Base-by-base conservation (phyloP, 2,329 filamentous ascomycete genomes). In the Colletotrichum cordylinicola region DNA sequence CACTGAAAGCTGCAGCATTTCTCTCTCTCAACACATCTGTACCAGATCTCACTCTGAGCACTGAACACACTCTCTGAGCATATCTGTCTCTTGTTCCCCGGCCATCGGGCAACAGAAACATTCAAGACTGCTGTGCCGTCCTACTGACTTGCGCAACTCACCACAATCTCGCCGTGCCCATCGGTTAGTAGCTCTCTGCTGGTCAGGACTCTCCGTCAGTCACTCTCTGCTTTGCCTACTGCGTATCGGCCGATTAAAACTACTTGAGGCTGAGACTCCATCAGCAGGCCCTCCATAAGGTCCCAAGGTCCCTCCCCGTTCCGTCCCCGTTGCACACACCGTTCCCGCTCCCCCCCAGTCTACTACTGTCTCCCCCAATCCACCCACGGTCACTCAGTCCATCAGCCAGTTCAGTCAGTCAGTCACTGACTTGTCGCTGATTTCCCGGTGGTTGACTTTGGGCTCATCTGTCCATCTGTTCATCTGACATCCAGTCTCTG, bases 261-360 rank as follows among this genome's bases (percentile, higher is more conserved):
- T 60, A 76, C 70, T 76, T 74, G 83, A 86, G 84, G 84, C 85
- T 86, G 83, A 85, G 84, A 82, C 81, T 67, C 81, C 81, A 85
- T 86, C 84, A 86, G 84, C 84, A 86, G 85, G 84, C 80, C 80
- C 79, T 76, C 70, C 74, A 73, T 65, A 69, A 76, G 74, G 74
- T 76, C 74, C 74, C 74, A 73, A 76, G 74, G 65, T 75, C 74
- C 70, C 70, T 74, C 74, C 69, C 69, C 69, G 69, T 52, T 24
- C 68, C 55, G 27, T 68, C 43, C 43, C 43, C 43, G 43, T 52
- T 52, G 43, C 43, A 52, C 43, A 48, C 43, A 52, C 43, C n/a
- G 43, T 52, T 52, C 43, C 56, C 55, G 48, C 29, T 66, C 64
- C 67, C 18, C 37, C 48, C 33, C 56, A 27, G 24, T 29, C 29